These are phyloP conservation scores for Rauvolfia tetraphylla DNA, from an alignment of 257 asterid species.

Conservation along the genomic window DNA sequence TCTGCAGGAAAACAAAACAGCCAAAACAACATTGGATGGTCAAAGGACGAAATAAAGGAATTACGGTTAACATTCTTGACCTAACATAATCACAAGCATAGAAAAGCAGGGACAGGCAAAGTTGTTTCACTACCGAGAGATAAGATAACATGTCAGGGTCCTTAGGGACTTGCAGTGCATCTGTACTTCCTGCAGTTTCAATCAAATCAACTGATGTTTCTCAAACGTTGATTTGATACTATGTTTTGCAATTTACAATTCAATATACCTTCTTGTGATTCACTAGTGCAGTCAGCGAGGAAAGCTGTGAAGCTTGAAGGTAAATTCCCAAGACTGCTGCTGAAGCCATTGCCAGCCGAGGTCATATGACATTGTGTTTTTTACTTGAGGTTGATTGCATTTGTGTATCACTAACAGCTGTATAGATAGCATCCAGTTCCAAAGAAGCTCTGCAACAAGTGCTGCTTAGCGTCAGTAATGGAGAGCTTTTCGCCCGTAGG, in stretches of 20 bases:
- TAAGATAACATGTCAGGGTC: not conserved
- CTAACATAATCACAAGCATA: not conserved
- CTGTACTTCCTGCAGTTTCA: not conserved
- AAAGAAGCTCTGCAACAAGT: not conserved
- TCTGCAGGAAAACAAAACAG: conserved; percentile 13
- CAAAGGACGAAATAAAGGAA: not conserved
- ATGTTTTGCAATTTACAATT: not conserved
- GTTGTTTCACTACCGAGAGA: not conserved
- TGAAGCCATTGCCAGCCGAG: not conserved
- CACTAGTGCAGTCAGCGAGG: not conserved
- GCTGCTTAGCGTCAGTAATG: not conserved
- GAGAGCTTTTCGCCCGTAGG: not conserved
- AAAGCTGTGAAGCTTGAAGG: not conserved
- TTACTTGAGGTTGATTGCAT: not conserved
- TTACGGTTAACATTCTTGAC: not conserved
- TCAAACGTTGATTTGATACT: not conserved
- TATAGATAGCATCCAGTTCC: not conserved
- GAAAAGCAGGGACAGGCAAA: not conserved
- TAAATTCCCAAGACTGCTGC: not conserved
- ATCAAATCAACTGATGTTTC: not conserved
- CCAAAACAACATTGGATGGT: not conserved
- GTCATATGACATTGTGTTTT: not conserved
- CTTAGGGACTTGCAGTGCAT: not conserved
- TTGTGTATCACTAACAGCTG: not conserved
- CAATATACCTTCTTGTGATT: not conserved